Percentiles rank a stretch among this genome's conserved stretches.
Conservation (phyloP, 768 basidiomycete species). For the Leccinellum rugosiceps region DNA sequence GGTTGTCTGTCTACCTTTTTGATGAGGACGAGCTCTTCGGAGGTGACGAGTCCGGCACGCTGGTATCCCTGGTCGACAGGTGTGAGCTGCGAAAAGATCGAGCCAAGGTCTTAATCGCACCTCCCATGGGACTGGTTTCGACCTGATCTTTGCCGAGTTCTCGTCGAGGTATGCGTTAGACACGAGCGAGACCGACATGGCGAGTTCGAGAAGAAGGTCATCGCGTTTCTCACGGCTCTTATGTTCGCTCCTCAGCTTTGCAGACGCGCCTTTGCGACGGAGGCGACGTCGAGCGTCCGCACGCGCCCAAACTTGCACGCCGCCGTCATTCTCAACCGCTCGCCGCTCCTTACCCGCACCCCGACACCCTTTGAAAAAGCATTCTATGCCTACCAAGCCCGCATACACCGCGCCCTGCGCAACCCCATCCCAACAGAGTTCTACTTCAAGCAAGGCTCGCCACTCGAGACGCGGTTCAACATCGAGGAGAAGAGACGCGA, state of each 20-base stretch:
- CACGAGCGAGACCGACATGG: slow-evolving; percentile 75
- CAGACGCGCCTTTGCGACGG: slow-evolving; percentile 44
- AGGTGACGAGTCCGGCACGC: slow-evolving; percentile 84
- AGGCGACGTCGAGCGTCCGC: slow-evolving; percentile 27
- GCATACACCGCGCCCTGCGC: slow-evolving; percentile 79
- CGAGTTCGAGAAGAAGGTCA: background rate
- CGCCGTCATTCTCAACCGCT: slow-evolving; percentile 73
- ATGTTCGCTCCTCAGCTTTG: slow-evolving; percentile 10
- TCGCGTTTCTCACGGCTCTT: slow-evolving; percentile 35
- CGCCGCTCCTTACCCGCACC: slow-evolving; percentile 70
- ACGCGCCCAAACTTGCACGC: slow-evolving; percentile 45
- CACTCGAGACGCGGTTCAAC: slow-evolving; percentile 77
- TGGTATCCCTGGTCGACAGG: slow-evolving; percentile 77
- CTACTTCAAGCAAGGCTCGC: slow-evolving; percentile 91
- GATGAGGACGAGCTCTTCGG: slow-evolving; percentile 81
- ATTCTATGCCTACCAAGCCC: slow-evolving; percentile 80
- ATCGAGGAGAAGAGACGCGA: slow-evolving; percentile 74
- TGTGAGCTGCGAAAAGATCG: slow-evolving; percentile 1
- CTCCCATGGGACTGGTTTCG: slow-evolving; percentile 96
- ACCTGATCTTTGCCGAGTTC: slow-evolving; percentile 79
- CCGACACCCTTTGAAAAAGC: slow-evolving; percentile 74
- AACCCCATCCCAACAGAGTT: slow-evolving; percentile 88
- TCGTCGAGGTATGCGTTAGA: slow-evolving; percentile 86
- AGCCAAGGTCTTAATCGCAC: slow-evolving; percentile 38
- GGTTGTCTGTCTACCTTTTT: slow-evolving; percentile 89